These are phyloP conservation scores for Canariomyces notabilis DNA, from an alignment of 2,329 filamentous ascomycete genomes.

Conservation along the genomic window DNA sequence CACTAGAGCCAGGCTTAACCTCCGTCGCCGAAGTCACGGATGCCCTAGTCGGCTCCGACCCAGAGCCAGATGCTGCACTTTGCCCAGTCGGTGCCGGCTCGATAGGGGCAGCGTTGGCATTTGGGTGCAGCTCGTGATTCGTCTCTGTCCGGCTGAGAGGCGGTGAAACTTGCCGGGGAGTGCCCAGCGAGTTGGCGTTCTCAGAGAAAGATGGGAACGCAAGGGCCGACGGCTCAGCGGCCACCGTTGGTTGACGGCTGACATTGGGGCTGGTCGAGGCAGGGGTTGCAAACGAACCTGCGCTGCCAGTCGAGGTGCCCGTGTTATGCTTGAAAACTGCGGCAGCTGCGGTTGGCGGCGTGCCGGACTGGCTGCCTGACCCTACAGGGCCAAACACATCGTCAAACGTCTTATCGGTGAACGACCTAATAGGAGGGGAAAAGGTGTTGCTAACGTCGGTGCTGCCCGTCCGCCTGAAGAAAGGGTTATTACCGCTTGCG, in stretches of 20 bases:
- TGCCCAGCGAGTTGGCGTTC: conserved; percentile 63
- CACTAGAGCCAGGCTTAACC: conserved; percentile 27
- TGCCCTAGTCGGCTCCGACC: conserved; percentile 18
- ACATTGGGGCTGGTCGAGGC: conserved; percentile 59
- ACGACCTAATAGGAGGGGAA: conserved; percentile 42
- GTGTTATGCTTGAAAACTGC: conserved; percentile 63
- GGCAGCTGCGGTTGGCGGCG: conserved; percentile 49
- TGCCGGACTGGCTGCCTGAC: conserved; percentile 37
- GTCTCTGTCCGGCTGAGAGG: conserved; percentile 58
- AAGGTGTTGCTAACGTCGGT: conserved; percentile 55
- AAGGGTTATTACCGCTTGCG: conserved; percentile 83
- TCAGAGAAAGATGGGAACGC: conserved; percentile 67
- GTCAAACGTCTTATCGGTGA: conserved; percentile 69
- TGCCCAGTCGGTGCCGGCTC: conserved; percentile 36
- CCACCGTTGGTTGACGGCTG: conserved; percentile 56
- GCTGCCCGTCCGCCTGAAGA: conserved; percentile 71
- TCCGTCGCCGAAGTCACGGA: conserved; percentile 16
- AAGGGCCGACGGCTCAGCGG: conserved; percentile 57
- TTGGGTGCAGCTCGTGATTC: conserved; percentile 35
- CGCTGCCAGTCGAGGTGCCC: conserved; percentile 50
- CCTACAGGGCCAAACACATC: conserved; percentile 72
- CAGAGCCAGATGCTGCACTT: conserved; percentile 31
- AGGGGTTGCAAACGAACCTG: conserved; percentile 48
- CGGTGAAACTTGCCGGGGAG: conserved; percentile 72
- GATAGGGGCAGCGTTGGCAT: conserved; percentile 30